phyloP scores from a whole-genome alignment of 164 flowering plant species.

The Magnolia sinica region DNA sequence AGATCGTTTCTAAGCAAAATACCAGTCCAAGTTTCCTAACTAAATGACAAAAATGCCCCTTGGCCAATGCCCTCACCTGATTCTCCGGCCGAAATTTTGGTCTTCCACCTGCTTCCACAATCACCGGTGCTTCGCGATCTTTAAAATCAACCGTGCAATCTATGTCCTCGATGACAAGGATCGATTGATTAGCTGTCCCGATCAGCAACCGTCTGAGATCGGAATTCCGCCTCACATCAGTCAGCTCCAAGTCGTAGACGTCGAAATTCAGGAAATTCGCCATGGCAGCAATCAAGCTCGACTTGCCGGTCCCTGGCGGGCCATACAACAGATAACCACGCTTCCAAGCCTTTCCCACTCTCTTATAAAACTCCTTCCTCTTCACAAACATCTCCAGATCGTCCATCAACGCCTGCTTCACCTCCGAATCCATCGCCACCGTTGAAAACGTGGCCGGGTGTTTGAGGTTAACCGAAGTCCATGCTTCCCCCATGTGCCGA shows the following conservation, averaged over 20 bases:
- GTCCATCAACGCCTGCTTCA: constrained; percentile 38
- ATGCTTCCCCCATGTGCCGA: constrained; percentile 5
- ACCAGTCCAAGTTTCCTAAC: too few relatives aligned
- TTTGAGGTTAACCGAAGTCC: constrained; percentile 31
- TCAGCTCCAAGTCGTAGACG: constrained; percentile 58
- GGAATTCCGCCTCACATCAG: constrained; percentile 46
- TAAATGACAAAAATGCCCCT: too few relatives aligned
- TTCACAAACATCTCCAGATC: constrained; percentile 45
- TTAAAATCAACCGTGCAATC: constrained; percentile 38
- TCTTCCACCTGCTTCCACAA: neutral
- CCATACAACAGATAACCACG: constrained; percentile 66
- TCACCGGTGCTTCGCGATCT: constrained; percentile 13
- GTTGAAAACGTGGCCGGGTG: constrained; percentile 60
- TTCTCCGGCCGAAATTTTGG: neutral
- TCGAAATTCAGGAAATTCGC: constrained; percentile 65
- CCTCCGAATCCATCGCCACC: constrained; percentile 54
- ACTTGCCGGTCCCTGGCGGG: constrained; percentile 78
- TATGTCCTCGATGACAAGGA: constrained; percentile 59
- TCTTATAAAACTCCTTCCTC: constrained; percentile 52
- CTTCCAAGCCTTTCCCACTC: constrained; percentile 69
- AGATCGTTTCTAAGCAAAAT: too few relatives aligned
- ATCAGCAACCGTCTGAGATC: constrained; percentile 45
- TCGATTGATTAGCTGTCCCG: constrained; percentile 40
- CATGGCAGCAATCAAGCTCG: constrained; percentile 73
- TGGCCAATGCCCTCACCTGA: neutral